Conservation (phyloP, 1,284 basidiomycete species). For the Phylloboletellus chloephorus region DNA sequence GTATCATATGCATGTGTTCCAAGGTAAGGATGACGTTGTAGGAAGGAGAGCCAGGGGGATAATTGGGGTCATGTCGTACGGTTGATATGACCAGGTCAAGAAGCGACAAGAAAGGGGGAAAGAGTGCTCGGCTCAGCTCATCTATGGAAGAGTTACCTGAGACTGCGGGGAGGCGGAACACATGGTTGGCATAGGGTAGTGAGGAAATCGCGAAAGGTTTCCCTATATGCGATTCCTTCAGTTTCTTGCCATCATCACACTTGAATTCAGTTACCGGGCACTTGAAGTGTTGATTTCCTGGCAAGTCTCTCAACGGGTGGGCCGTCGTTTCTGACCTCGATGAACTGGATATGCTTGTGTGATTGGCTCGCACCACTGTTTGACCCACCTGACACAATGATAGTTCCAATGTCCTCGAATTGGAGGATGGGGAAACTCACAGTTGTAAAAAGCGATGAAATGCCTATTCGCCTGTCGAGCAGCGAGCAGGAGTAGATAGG, state of each 20-base stretch:
- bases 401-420: not conserved
- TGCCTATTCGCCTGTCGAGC: constrained; percentile 54
- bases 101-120: constrained; percentile 64
- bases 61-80: constrained; percentile 57
- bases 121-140: constrained; percentile 52
- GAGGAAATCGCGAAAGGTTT: constrained; percentile 63
- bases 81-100: constrained; percentile 78
- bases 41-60: constrained; percentile 58
- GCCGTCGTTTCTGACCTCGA: constrained; percentile 53
- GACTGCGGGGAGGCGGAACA: constrained; percentile 58
- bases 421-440: constrained; percentile 34
- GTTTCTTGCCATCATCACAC: not conserved
- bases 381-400: constrained; percentile 52
- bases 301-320: constrained; percentile 74
- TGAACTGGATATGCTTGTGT: constrained; percentile 84
- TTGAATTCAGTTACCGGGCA: constrained; percentile 19
- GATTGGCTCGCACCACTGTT: constrained; percentile 82
- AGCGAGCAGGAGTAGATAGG: constrained; percentile 65
- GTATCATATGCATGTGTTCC: constrained; percentile 80
- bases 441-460: constrained; percentile 84
- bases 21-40: constrained; percentile 83
- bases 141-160: constrained; percentile 40
- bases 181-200: constrained; percentile 77
- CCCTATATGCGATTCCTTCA: constrained; percentile 40
- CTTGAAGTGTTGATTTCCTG: constrained; percentile 51